phyloP scores from a whole-genome alignment of 306 rosid species.

The Biancaea sappan region DNA sequence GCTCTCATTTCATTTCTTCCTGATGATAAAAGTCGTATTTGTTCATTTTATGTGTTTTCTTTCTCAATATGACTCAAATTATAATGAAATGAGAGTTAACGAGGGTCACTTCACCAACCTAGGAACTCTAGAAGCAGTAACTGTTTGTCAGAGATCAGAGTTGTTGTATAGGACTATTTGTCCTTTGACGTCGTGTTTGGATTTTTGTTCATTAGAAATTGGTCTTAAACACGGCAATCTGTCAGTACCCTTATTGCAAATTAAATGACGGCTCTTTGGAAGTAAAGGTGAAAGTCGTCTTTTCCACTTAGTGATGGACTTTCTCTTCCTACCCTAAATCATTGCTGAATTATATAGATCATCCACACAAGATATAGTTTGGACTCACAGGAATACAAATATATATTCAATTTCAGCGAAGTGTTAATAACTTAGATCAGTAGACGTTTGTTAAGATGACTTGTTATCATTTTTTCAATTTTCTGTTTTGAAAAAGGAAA shows the following conservation, averaged over 20 bases:
- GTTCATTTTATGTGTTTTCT: not conserved
- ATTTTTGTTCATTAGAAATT: conserved; percentile 28
- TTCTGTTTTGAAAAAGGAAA: not conserved
- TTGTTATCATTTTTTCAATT: not conserved
- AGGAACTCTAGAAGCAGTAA: conserved; percentile 8
- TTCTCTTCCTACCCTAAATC: conserved; percentile 18
- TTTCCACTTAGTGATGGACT: conserved; percentile 3
- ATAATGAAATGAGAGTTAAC: not conserved
- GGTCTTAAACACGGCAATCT: not conserved
- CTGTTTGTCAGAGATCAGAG: conserved; percentile 20
- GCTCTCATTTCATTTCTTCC: not conserved
- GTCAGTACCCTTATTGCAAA: conserved; percentile 27
- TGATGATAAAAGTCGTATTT: not conserved
- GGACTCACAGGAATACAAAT: not conserved
- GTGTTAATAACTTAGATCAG: not conserved
- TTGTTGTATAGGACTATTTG: conserved; percentile 23
- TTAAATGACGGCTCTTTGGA: conserved; percentile 25
- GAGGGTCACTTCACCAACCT: not conserved
- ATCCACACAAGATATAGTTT: conserved; percentile 6
- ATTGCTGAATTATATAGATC: not conserved
- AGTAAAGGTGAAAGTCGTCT: conserved; percentile 16
- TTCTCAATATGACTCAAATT: not conserved
- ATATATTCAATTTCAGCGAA: not conserved
- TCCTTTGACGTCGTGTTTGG: conserved; percentile 12
- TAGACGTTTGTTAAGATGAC: not conserved